Evolutionary conservation across 805 yeast genomes (phyloP).

Genomic region (Starmerella gropengiesseri): DNA sequence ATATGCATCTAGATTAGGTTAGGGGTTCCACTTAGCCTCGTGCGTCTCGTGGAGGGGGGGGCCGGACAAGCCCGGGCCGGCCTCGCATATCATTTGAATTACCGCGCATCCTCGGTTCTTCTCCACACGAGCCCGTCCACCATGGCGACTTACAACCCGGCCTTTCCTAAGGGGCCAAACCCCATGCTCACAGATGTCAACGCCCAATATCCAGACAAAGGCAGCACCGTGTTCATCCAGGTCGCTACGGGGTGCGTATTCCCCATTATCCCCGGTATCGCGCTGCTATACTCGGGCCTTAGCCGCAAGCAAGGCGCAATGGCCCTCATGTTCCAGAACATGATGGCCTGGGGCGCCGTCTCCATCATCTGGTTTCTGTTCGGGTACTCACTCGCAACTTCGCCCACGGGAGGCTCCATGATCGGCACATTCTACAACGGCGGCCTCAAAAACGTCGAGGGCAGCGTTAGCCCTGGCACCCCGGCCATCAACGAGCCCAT

Average conservation of each 20-base stretch:
- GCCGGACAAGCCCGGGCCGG: no score
- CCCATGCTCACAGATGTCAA: conserved; percentile 14
- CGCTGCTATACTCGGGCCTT: conserved; percentile 14
- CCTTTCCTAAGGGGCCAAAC: conserved; percentile 14
- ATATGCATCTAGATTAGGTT: background rate
- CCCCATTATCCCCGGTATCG: conserved; percentile 18
- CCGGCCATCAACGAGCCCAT: conserved; percentile 13
- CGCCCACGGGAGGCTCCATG: conserved; percentile 14
- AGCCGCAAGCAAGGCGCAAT: conserved; percentile 8
- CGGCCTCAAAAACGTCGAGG: conserved; percentile 13
- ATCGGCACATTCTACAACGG: conserved; percentile 13
- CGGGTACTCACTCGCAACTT: conserved; percentile 11
- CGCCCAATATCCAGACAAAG: conserved; percentile 7
- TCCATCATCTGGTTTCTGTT: conserved; percentile 12
- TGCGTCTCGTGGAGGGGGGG: no score
- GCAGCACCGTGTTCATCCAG: conserved; percentile 11
- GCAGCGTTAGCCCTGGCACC: conserved; percentile 12
- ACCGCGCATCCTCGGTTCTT: no score
- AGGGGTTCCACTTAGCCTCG: no score
- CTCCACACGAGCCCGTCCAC: no score
- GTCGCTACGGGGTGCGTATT: conserved; percentile 17
- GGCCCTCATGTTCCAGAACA: conserved; percentile 11
- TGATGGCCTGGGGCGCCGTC: conserved; percentile 11
- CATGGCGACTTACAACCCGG: conserved; percentile 9
- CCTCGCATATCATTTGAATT: no score